Evolutionary conservation across 495 filamentous ascomycete species (phyloP).

Genomic region (Schizothecium vesticola): DNA sequence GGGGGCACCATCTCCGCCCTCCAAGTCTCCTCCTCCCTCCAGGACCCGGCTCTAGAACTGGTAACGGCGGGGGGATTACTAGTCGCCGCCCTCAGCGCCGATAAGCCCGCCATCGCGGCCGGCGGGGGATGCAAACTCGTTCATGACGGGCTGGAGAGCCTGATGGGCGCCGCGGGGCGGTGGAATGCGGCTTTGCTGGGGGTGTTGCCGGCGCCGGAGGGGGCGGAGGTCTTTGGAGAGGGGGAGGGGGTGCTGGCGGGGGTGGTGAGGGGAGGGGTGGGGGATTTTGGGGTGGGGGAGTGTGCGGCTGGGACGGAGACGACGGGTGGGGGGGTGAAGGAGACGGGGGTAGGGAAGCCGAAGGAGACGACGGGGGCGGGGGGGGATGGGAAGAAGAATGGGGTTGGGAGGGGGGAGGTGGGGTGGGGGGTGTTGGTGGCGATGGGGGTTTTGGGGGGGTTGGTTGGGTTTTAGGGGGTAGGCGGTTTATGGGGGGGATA

Average conservation of each 20-base stretch:
- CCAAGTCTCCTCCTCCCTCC: not conserved
- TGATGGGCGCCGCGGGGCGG: not conserved
- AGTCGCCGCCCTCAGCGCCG: not conserved
- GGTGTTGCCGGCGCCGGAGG: not conserved
- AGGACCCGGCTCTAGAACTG: not conserved
- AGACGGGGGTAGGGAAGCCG: not conserved
- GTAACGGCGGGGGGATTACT: not conserved
- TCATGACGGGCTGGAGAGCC: not conserved
- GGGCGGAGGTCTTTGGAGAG: not conserved
- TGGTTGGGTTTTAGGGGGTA: not conserved
- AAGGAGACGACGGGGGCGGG: not conserved
- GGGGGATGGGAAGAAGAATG: too few relatives aligned
- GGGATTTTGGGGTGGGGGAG: not conserved
- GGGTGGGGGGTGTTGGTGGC: not conserved
- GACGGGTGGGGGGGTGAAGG: too few relatives aligned
- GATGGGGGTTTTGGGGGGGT: not conserved
- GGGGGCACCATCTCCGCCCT: not conserved
- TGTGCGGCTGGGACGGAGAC: not conserved
- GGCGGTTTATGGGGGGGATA: not conserved
- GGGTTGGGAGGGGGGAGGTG: not conserved
- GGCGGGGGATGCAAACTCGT: not conserved
- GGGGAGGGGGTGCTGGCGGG: not conserved
- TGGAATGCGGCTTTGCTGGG: not conserved
- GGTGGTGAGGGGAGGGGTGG: not conserved
- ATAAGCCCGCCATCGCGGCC: not conserved